A percentile compares a stretch with the other conserved stretches of the same genome.
Conservation (phyloP, 805 yeast genomes). For the Saturnispora halmiae region DNA sequence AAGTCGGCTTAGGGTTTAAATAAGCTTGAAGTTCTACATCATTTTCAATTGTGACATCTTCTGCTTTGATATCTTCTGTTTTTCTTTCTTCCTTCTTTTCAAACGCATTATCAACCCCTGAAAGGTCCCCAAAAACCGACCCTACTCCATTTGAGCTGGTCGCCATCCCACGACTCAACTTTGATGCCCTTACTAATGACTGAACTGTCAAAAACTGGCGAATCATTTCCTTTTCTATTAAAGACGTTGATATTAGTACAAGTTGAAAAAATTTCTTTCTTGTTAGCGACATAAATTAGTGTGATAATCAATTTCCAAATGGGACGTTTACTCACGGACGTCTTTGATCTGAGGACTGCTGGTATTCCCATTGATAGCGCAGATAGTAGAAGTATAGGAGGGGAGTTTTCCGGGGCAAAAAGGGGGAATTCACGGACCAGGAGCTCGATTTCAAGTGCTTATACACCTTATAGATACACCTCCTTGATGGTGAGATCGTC, state of each 20-base stretch:
- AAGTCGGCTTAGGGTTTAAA: constrained; percentile 41
- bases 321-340: constrained; percentile 9
- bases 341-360: constrained; percentile 1
- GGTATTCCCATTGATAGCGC: no score
- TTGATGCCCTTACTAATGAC: neutral
- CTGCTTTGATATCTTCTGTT: constrained; percentile 13
- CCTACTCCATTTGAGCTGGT: constrained; percentile 13
- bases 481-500: no score
- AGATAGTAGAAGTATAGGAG: no score
- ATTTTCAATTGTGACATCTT: constrained; percentile 23
- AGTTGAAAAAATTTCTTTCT: no score
- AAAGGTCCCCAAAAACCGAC: constrained; percentile 25
- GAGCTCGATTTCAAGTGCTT: constrained; percentile 2
- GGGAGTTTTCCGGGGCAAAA: neutral
- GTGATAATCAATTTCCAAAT: neutral
- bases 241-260: no score
- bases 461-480: constrained; percentile 1
- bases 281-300: no score
- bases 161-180: constrained; percentile 2
- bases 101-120: constrained; percentile 12
- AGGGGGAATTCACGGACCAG: neutral
- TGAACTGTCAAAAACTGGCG: neutral
- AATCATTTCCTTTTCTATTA: neutral
- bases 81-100: constrained; percentile 4
- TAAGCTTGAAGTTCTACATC: constrained; percentile 38